phyloP scores from a whole-genome alignment of 2,329 filamentous ascomycete species.

The Alternaria ventricosa region DNA sequence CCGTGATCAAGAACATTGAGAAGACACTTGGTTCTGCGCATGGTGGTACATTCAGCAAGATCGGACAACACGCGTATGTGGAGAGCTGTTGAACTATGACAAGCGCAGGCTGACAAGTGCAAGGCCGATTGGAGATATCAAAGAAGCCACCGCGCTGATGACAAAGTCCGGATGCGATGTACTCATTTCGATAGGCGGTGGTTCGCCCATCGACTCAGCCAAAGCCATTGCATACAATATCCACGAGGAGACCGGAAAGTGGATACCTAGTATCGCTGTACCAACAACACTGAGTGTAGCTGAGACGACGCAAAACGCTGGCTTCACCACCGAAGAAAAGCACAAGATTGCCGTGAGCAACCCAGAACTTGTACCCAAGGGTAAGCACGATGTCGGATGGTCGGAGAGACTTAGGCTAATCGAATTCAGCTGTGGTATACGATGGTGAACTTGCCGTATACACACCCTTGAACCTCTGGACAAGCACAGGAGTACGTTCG shows the following conservation, averaged over 20 bases:
- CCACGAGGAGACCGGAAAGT: slow-evolving; percentile 47
- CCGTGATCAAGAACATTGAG: slow-evolving; percentile 61
- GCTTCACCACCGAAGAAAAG: slow-evolving; percentile 59
- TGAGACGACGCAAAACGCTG: slow-evolving; percentile 61
- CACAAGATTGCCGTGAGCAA: slow-evolving; percentile 59
- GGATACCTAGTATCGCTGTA: slow-evolving; percentile 48
- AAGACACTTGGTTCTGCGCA: slow-evolving; percentile 55
- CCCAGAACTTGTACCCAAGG: slow-evolving; percentile 53
- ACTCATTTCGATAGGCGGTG: slow-evolving; percentile 52
- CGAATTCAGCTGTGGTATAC: slow-evolving; percentile 57
- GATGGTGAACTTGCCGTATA: slow-evolving; percentile 59
- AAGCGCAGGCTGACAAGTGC: slow-evolving; percentile 11
- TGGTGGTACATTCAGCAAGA: slow-evolving; percentile 62
- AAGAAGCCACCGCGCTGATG: slow-evolving; percentile 44
- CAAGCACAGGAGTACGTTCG: slow-evolving; percentile 55
- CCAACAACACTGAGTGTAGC: slow-evolving; percentile 57
- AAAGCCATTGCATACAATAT: slow-evolving; percentile 50
- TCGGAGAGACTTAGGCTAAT: slow-evolving; percentile 11
- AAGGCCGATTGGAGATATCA: slow-evolving; percentile 45
- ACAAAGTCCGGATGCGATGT: slow-evolving; percentile 46
- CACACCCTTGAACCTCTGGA: slow-evolving; percentile 59
- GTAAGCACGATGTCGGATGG: slow-evolving; percentile 11
- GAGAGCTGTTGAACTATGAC: neutral
- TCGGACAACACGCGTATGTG: slow-evolving; percentile 62
- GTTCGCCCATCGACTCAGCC: slow-evolving; percentile 59